Evolutionary conservation across 2,329 filamentous ascomycete genomes (phyloP), one percentile per base, ranked within the genome.

Genomic region (Alternaria brassicicola): DNA sequence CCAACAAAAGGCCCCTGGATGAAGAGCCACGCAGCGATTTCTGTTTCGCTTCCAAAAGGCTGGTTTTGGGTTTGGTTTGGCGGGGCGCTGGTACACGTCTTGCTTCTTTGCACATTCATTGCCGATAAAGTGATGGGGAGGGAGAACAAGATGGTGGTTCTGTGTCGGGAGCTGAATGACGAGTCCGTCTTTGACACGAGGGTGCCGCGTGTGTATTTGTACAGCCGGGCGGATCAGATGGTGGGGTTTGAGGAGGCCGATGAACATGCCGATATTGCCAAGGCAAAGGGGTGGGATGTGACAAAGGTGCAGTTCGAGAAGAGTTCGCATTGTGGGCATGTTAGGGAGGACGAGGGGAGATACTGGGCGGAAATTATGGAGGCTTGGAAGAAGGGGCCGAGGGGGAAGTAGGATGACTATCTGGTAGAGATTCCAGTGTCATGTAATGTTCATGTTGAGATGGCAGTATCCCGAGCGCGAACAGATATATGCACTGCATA

Each of bases 261-360:
- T 62, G 76, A 76, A 13, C 83, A 88, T 64, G 83, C 81, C 0
- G 80, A 81, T 2, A 72, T 80, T 33, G 82, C 85, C 2, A 77
- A 70, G 57, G 66, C 69, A 12, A 77, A 78, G 52, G 87, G 86
- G 0, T 88, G 83, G 62, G 67, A 70, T 21, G 81, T 83, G 2
- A 76, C 80, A 1, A 76, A 79, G 19, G 83, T 85, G 56, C 66
- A 82, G 28, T 89, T 89, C 61, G 80, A 85, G 48, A 83, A 82
- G 4, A 86, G 83, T 48, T 76, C 81, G 1, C 87, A 90, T 71
- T 87, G 88, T 17, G 85, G 84, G 1, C 86, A 89, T 68, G 83
- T 89, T 77, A 78, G 83, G 17, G 75, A 81, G 71, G 82, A 87
- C 54, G 81, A 83, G 1, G 80, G 80, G 30, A 78, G 82, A 69